phyloP scores from a whole-genome alignment of 108 stramenopile genomes.

The Craspedostauros australis region DNA sequence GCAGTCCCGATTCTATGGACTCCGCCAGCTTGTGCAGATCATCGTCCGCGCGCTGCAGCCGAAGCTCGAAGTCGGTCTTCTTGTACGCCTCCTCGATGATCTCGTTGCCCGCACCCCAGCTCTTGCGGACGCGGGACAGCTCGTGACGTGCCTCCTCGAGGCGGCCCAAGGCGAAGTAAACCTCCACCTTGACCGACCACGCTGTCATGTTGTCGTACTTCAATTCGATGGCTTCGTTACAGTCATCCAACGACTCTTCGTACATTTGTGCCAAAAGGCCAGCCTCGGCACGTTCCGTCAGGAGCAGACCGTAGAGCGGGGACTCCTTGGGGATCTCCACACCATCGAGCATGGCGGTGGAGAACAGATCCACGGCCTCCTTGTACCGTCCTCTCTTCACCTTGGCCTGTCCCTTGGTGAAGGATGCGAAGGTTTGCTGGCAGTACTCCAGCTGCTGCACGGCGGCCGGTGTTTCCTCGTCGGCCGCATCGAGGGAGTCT shows the following conservation, averaged over 20 bases:
- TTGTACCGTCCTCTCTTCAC: slow-evolving; percentile 34
- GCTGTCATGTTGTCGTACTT: slow-evolving; percentile 34
- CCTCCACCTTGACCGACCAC: slow-evolving; percentile 45
- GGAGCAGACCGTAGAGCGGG: slow-evolving; percentile 28
- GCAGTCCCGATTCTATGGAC: slow-evolving; percentile 20
- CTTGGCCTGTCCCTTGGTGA: slow-evolving; percentile 32
- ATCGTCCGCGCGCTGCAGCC: slow-evolving; percentile 34
- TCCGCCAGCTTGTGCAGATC: slow-evolving; percentile 26
- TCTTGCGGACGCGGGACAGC: slow-evolving; percentile 26
- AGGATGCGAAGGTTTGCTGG: slow-evolving; percentile 11
- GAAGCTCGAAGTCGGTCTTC: slow-evolving; percentile 43
- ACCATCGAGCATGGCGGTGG: slow-evolving; percentile 25
- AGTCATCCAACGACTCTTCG: slow-evolving; percentile 32
- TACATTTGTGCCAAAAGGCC: slow-evolving; percentile 24
- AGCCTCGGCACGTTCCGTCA: slow-evolving; percentile 45
- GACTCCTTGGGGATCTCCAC: slow-evolving; percentile 18
- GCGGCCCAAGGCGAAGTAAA: slow-evolving; percentile 32
- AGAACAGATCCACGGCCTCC: slow-evolving; percentile 37
- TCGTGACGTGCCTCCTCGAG: slow-evolving; percentile 40
- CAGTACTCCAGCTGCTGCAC: slow-evolving; percentile 20
- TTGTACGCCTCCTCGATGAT: slow-evolving; percentile 43
- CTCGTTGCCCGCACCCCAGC: slow-evolving; percentile 40
- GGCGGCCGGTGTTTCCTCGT: slow-evolving; percentile 14
- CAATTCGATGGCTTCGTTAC: slow-evolving; percentile 27
- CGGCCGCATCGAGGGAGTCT: slow-evolving; percentile 26